A percentile compares a stretch with the other conserved stretches of the same genome.
These are phyloP conservation scores for Lactarius pseudohatsudake DNA, from an alignment of 768 basidiomycete genomes.

Conservation along the genomic window DNA sequence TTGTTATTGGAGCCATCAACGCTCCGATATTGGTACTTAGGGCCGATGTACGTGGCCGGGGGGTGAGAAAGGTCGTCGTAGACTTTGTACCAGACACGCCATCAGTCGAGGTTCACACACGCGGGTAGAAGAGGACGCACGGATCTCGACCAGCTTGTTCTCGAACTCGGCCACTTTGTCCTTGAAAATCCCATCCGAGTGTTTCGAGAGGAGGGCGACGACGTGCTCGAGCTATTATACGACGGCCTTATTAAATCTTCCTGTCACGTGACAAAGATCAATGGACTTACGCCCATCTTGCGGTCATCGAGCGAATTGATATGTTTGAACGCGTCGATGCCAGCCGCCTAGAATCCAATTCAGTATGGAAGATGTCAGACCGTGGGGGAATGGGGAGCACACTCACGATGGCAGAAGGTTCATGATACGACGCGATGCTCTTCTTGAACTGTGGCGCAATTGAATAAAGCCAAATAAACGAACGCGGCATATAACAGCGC, in stretches of 20 bases:
- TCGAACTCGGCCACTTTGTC: constrained; percentile 43
- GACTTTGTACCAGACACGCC: constrained; percentile 43
- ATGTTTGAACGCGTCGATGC: constrained; percentile 61
- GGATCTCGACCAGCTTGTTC: constrained; percentile 45
- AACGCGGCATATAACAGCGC: neutral
- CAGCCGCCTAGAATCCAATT: constrained; percentile 45
- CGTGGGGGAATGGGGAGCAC: too few species aligned
- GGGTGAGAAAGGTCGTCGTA: constrained; percentile 85
- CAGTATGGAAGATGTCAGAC: neutral
- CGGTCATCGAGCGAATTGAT: constrained; percentile 70
- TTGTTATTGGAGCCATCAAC: constrained; percentile 84
- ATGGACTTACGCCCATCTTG: constrained; percentile 60
- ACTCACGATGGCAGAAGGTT: constrained; percentile 15
- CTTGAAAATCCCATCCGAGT: constrained; percentile 43
- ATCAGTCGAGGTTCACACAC: neutral
- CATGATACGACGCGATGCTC: constrained; percentile 5
- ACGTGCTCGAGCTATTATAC: constrained; percentile 66
- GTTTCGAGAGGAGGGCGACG: constrained; percentile 58
- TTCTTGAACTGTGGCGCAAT: constrained; percentile 16
- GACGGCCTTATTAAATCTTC: neutral
- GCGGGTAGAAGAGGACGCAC: constrained; percentile 38
- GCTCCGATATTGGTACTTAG: constrained; percentile 61
- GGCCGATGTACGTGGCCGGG: constrained; percentile 66
- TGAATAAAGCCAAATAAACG: neutral
- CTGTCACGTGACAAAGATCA: neutral